A percentile compares a stretch with the other conserved stretches of the same genome.
Conservation (phyloP, 495 filamentous ascomycete species). For the Hyaloscypha finlandica region DNA sequence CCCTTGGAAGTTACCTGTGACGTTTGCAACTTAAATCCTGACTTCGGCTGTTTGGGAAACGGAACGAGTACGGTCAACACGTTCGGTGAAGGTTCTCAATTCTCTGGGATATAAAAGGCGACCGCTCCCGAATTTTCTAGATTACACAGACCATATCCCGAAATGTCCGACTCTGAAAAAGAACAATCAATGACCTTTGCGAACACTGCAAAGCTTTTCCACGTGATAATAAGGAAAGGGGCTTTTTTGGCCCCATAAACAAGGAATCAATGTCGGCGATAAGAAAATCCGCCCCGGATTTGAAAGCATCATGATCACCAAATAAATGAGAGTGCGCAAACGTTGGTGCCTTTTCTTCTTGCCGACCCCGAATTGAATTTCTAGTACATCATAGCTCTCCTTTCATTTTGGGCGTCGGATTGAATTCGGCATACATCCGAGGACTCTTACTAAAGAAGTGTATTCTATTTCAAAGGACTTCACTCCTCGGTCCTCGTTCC, state of each 20-base stretch:
- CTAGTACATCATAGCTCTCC: not conserved
- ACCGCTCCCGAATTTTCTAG: too few relatives aligned
- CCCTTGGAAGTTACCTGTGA: not conserved
- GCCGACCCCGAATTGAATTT: not conserved
- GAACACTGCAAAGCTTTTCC: not conserved
- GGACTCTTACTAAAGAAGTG: constrained; percentile 10
- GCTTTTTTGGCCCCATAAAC: not conserved
- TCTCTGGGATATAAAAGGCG: too few relatives aligned
- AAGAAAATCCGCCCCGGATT: constrained; percentile 9
- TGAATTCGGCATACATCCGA: not conserved
- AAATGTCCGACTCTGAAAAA: too few relatives aligned
- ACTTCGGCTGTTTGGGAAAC: too few relatives aligned
- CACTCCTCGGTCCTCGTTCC: not conserved
- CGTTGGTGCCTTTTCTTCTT: not conserved
- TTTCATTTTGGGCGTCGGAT: not conserved
- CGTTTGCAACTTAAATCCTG: too few relatives aligned
- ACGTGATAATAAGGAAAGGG: not conserved
- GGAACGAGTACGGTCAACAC: too few relatives aligned
- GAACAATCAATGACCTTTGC: too few relatives aligned
- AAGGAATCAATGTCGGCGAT: constrained; percentile 9
- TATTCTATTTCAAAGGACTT: not conserved
- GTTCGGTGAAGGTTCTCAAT: too few relatives aligned
- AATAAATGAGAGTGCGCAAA: not conserved
- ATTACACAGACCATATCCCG: too few relatives aligned
- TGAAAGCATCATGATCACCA: not conserved